Evolutionary conservation across 2,329 filamentous ascomycete genomes (phyloP), one percentile per base, ranked within the genome.

Genomic region (Epichloe uncinata): DNA sequence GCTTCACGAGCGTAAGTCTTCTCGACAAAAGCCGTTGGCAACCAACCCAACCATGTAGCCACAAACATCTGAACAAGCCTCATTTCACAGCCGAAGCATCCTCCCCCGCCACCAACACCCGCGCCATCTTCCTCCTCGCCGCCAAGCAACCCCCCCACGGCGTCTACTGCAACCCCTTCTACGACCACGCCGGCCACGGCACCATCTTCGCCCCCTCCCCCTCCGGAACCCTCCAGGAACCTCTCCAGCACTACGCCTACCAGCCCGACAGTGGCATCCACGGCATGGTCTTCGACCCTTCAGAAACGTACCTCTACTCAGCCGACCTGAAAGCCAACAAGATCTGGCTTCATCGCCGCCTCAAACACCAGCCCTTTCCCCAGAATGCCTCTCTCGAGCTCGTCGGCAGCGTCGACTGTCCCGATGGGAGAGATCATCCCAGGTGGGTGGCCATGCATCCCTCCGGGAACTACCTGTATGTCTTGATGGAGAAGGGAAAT

Each of bases 141-240:
- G 85, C 87, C 20, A 77, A 82, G 58, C 78, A 87, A 59, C 75
- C 1, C 88, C 88, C 88, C 0, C 87, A 88, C 66, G 79, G 78
- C 58, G 85, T 95, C 54, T 95, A 95, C 69, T 86, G 85, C 65
- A 93, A 93, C 66, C 88, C 88, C 8, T 95, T 95, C 68, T 95
- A 95, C 73, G 79, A 87, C 53, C 77, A 90, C 63, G 88, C 88
- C 37, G 86, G 87, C 55, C 84, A 80, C 63, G 86, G 87, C 53
- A 88, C 89, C 61, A 78, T 94, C 63, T 87, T 87, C 68, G 73
- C 48, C 77, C 82, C 82, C 47, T 73, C 77, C 44, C 38, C 56
- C 0, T 51, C 63, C 4, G 84, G 84, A 26, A 69, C 68, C n/a
- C 73, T 88, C 20, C 69, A 74, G 26, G 63, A 74, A 45, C 83